These are phyloP conservation scores for Hibiscus trionum DNA, from an alignment of 345 rosid genomes.

Conservation along the genomic window DNA sequence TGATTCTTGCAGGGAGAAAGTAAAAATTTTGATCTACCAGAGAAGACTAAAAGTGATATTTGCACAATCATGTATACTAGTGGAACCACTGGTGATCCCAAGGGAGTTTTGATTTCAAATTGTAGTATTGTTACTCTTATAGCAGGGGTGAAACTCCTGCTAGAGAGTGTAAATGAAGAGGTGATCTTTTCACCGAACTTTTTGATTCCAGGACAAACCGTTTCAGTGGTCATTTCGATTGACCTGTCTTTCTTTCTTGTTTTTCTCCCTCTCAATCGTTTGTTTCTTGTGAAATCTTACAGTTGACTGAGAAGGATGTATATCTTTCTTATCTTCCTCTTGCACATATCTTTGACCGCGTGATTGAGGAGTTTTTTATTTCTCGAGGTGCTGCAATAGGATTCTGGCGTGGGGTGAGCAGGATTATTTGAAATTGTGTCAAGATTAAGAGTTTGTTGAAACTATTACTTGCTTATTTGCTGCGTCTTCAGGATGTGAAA, in stretches of 20 bases:
- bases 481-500: conserved; percentile 68
- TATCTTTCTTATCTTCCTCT: conserved; percentile 93
- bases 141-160: conserved; percentile 58
- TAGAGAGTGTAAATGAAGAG: conserved; percentile 58
- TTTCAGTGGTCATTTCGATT: background rate
- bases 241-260: background rate
- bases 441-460: conserved; percentile 7
- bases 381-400: conserved; percentile 77
- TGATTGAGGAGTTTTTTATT: conserved; percentile 77
- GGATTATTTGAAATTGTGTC: background rate
- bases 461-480: conserved; percentile 4
- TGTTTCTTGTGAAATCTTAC: conserved; percentile 21
- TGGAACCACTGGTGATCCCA: conserved; percentile 99
- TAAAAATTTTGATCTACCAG: conserved; percentile 71
- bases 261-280: background rate
- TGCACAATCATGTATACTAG: conserved; percentile 99
- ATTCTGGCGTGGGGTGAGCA: conserved; percentile 92
- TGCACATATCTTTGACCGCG: conserved; percentile 93
- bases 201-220: background rate
- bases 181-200: conserved; percentile 25
- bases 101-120: conserved; percentile 93
- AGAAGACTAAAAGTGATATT: conserved; percentile 62
- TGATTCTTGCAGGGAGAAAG: conserved; percentile 51
- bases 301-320: conserved; percentile 70
- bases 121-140: conserved; percentile 67